Base-by-base conservation (phyloP, 1,284 basidiomycete genomes). In the Moesziomyces sp. region DNA sequence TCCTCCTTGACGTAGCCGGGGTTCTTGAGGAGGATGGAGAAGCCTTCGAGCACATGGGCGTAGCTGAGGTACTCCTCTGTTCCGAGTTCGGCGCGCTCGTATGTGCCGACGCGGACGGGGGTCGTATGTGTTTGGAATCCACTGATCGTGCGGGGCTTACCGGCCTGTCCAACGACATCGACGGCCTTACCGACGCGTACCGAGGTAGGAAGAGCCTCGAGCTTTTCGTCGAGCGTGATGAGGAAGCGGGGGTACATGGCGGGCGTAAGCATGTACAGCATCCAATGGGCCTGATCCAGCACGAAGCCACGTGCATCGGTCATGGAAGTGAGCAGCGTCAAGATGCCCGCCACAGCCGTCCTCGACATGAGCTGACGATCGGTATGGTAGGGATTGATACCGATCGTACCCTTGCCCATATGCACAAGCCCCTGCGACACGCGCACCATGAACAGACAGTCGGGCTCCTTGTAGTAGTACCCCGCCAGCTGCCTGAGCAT, bases 231-330 rank as follows among this genome's bases (percentile, higher is more conserved):
- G 30, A 99, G 90, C 1, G 95, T 97, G 84, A 99, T 97, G 78
- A 99, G 86, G 91, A 99, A 97, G 60, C 97, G 91, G 11, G 97
- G 97, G 86, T 94, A 97, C 95, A 99, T 99, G 62, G 95, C 92
- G 8, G 93, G 90, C 10, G 91, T 90, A 47, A 99, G 89, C 88
- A 94, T 95, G 87, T 93, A 99, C 58, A 99, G 86, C 93, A 98
- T 96, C 97, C 97, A 99, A 85, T 98, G 96, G 73, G 92, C 91
- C 85, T 92, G 95, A 83, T 94, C 94, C 30, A 99, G 88, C 4
- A 99, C 88, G 94, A 94, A 97, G 66, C 89, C 88, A 86, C 94
- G 93, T 18, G 94, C 90, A 77, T 99, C 94, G 19, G 93, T 97
- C 84, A 99, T 98, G 21, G 93, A 93, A 0, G 92, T 90, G 51